These are phyloP conservation scores for Jackrogersella minutella DNA, from an alignment of 495 filamentous ascomycete species.

Conservation along the genomic window DNA sequence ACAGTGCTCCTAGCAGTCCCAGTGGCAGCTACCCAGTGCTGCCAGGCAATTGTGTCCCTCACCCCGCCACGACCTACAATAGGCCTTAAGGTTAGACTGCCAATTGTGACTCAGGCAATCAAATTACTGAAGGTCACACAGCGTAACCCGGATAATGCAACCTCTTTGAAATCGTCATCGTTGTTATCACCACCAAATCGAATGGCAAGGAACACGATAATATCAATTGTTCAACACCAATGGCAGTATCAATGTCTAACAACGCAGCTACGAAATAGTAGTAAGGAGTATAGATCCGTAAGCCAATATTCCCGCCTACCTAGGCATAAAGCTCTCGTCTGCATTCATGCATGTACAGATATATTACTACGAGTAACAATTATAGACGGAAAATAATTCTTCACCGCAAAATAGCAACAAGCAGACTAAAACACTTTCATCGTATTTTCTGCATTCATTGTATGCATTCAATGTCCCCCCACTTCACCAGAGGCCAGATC, in stretches of 20 bases:
- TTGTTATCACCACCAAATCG: background rate
- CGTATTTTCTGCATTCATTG: background rate
- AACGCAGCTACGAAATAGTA: background rate
- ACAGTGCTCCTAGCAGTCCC: too few relatives aligned
- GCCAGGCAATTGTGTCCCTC: too few relatives aligned
- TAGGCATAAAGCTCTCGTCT: background rate
- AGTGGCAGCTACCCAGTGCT: too few relatives aligned
- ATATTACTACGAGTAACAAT: background rate
- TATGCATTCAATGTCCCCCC: background rate
- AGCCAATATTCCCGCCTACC: too few relatives aligned
- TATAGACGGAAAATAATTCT: background rate
- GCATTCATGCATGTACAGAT: background rate
- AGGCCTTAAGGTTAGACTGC: too few relatives aligned
- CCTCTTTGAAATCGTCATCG: background rate
- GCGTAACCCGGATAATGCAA: background rate
- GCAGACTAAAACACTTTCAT: background rate
- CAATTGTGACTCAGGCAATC: constrained; percentile 22
- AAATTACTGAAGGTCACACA: background rate
- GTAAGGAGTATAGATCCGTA: background rate
- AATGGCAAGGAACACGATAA: background rate
- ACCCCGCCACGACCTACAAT: too few relatives aligned
- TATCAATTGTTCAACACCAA: too few relatives aligned
- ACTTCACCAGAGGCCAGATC: constrained; percentile 18
- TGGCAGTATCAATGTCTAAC: background rate
- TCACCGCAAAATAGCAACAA: background rate